Base-by-base conservation (phyloP, 2,329 filamentous ascomycete genomes). In the Trichoderma sp. region DNA sequence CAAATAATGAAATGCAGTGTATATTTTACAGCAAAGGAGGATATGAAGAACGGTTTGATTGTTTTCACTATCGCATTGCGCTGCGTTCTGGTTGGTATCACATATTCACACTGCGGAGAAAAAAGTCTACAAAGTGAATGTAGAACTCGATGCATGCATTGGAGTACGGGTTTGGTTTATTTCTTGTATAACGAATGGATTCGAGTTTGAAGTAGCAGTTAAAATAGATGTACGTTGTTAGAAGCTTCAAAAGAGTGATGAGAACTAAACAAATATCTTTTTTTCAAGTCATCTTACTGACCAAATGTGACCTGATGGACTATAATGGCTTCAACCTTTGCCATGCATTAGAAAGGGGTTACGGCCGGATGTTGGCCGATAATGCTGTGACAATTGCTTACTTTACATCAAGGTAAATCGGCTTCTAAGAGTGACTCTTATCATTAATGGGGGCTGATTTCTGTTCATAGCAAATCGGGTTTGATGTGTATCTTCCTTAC, bases 11-110 rank as follows among this genome's bases (percentile, higher is more conserved):
- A 27, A 58, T 35, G 37, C 13, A 47, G 33, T 56, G 47, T 35
- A 71, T 31, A 49, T 52, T 35, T 33, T 37, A 35, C n/a, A 11
- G 56, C n/a, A 14, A 31, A 24, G 29, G 21, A 37, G 49, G 53
- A 14, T 24, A 55, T 24, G 60, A 52, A 58, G 43, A 35, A 24
- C 55, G 27, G 31, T 24, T 33, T 43, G 35, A 21, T 53, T 60
- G 19, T 58, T 62, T 33, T 68, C 35, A 52, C 40, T 69, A 70
- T 69, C 69, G 68, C 68, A 70, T 71, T 40, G 61, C 53, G 31
- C 35, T 70, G 68, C 56, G 56, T 59, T 67, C n/a, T 58, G 29
- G 37, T 16, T 21, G 29, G 29, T 63, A 47, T 40, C 33, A 61
- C 49, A 43, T 61, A 47, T 29, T 47, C 58, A 31, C 47, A 43